A percentile compares a stretch with the other conserved stretches of the same genome.
Conservation (phyloP, 129 eudicot species). For the Helianthus tuberosus region DNA sequence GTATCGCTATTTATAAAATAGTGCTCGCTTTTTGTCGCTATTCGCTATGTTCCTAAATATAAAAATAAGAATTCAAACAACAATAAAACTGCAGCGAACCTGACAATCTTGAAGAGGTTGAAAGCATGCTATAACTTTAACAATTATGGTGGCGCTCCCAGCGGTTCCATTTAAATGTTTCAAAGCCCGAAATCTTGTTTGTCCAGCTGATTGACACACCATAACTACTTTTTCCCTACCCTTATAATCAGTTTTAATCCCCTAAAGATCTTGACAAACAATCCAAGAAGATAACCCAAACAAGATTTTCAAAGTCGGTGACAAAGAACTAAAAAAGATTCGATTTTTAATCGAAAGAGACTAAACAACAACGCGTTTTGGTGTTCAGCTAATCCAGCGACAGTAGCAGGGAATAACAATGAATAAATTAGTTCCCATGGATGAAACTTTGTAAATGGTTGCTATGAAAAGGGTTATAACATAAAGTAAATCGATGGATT, state of each 20-base stretch:
- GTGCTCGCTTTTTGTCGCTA: no score
- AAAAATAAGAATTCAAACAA: background rate
- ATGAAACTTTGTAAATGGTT: conserved; percentile 16
- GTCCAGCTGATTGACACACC: conserved; percentile 98
- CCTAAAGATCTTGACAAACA: conserved; percentile 34
- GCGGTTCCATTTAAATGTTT: conserved; percentile 91
- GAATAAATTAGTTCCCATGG: conserved; percentile 82
- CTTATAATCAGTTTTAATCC: conserved; percentile 37
- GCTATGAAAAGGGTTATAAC: conserved; percentile 2
- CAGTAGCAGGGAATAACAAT: conserved; percentile 83
- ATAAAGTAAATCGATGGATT: background rate
- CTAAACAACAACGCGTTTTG: conserved; percentile 14
- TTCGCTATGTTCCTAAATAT: background rate
- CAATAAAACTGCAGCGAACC: conserved; percentile 43
- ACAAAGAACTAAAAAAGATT: background rate
- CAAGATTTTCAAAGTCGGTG: conserved; percentile 10
- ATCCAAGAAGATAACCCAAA: conserved; percentile 25
- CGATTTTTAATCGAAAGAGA: conserved; percentile 8
- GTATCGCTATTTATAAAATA: no score
- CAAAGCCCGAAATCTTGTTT: conserved; percentile 91
- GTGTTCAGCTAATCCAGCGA: conserved; percentile 79
- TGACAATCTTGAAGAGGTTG: conserved; percentile 95
- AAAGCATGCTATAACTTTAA: conserved; percentile 97
- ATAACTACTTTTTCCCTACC: conserved; percentile 78
- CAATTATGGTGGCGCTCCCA: conserved; percentile 85